Evolutionary conservation across 768 basidiomycete genomes (phyloP), one percentile per base, ranked within the genome.

Genomic region (Dictyophora rubrovolvata): DNA sequence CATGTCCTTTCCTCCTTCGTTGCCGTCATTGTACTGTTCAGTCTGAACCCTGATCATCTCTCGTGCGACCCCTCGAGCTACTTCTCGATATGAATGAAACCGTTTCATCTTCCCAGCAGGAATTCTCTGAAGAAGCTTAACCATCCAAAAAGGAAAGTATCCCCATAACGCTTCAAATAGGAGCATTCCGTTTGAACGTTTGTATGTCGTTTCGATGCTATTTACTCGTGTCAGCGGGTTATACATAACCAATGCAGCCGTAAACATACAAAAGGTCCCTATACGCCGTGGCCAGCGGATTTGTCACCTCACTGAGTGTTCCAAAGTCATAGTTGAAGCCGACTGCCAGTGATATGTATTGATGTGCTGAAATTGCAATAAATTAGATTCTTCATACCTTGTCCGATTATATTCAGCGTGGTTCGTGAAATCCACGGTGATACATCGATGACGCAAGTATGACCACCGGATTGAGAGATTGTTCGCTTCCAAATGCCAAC

Each of bases 301-400:
- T 57, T 11, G 17, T 50, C 23, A 28, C 56, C 20, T 64, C 49
- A 14, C 66, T 46, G 5, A 68, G 21, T 1, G 65, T 63, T 20
- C 61, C 62, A 33, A 68, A 68, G 12, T 62, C 57, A 52, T 65
- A 60, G 56, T 68, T 65, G 42, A 68, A 68, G 10, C 65, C 67
- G 28, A 54, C 67, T 68, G 54, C n/a, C n/a, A n/a, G n/a, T n/a
- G 10, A 50, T 28, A 36, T 4, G 17, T 21, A 20, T 28, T 8
- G 28, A 12, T 48, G 14, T 57, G 35, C 34, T 50, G 51, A 17
- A 7, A 12, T 23, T 14, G 12, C 23, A 42, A 20, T 20, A 16
- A 54, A 33, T 18, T 9, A 2, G 9, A 20, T 14, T 48, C 36
- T 17, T 21, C 56, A 22, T 28, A 61, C 60, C 59, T 23, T 18